Conservation (phyloP, 257 asterid species). For the Solanum sitiens region DNA sequence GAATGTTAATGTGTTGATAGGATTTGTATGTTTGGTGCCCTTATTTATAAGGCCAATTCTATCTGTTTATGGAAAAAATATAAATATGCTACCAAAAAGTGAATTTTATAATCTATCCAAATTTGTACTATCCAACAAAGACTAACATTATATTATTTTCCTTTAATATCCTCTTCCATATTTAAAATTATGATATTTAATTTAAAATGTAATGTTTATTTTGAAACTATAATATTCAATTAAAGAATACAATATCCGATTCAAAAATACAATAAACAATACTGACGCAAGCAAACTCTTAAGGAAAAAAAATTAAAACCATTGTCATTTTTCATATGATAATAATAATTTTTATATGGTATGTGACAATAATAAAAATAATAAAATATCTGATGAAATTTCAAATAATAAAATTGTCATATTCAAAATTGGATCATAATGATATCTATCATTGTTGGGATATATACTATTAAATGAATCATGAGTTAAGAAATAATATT, state of each 20-base stretch:
- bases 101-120: background rate
- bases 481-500: too few relatives aligned
- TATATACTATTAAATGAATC: too few relatives aligned
- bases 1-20: background rate
- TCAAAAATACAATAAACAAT: too few relatives aligned
- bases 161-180: background rate
- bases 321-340: background rate
- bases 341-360: too few relatives aligned
- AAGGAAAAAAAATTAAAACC: background rate
- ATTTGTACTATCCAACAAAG: too few relatives aligned
- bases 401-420: too few relatives aligned
- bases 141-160: background rate
- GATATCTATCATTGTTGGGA: background rate
- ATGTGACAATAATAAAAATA: background rate
- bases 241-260: too few relatives aligned
- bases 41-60: too few relatives aligned
- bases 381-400: background rate
- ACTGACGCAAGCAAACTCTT: background rate
- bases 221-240: too few relatives aligned
- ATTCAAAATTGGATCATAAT: too few relatives aligned
- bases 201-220: too few relatives aligned
- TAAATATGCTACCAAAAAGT: background rate
- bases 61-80: background rate
- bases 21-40: background rate
- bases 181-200: too few relatives aligned